Evolutionary conservation across 148 eudicot genomes (phyloP).

Genomic region (Agrostemma githago): DNA sequence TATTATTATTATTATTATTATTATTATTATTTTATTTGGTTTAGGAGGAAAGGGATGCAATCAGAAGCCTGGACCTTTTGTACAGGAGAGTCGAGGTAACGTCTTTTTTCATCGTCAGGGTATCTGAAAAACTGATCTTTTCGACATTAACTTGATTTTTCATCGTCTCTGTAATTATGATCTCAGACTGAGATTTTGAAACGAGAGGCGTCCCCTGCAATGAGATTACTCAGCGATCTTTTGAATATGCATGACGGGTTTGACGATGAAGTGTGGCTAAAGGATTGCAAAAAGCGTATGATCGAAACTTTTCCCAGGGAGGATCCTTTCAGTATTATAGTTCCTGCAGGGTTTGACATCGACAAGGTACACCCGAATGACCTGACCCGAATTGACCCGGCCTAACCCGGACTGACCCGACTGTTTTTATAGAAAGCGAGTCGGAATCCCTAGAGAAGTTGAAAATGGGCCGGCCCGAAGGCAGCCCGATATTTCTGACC

Average conservation of each 20-base stretch:
- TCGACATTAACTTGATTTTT: background rate
- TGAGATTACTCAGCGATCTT: slow-evolving; percentile 88
- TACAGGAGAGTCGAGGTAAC: slow-evolving; percentile 98
- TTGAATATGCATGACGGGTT: slow-evolving; percentile 87
- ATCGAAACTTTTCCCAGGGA: slow-evolving; percentile 78
- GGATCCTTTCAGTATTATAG: slow-evolving; percentile 95
- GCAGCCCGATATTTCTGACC: no score
- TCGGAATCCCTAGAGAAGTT: no score
- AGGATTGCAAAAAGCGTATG: slow-evolving; percentile 89
- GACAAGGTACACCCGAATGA: slow-evolving; percentile 51
- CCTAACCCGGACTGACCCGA: no score
- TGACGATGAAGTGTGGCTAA: slow-evolving; percentile 84
- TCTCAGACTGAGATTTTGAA: slow-evolving; percentile 78
- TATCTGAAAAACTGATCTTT: background rate
- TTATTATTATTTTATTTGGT: background rate
- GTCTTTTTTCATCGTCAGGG: background rate
- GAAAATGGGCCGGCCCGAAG: no score
- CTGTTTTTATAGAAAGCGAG: no score
- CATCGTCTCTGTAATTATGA: background rate
- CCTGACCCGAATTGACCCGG: no score
- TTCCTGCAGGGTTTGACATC: slow-evolving; percentile 83
- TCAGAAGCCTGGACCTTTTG: slow-evolving; percentile 94
- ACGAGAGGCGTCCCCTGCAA: slow-evolving; percentile 86
- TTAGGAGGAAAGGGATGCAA: slow-evolving; percentile 91
- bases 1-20: no score